Evolutionary conservation across 1,284 basidiomycete genomes (phyloP).

Genomic region (Neotropicomus parvogracilis): DNA sequence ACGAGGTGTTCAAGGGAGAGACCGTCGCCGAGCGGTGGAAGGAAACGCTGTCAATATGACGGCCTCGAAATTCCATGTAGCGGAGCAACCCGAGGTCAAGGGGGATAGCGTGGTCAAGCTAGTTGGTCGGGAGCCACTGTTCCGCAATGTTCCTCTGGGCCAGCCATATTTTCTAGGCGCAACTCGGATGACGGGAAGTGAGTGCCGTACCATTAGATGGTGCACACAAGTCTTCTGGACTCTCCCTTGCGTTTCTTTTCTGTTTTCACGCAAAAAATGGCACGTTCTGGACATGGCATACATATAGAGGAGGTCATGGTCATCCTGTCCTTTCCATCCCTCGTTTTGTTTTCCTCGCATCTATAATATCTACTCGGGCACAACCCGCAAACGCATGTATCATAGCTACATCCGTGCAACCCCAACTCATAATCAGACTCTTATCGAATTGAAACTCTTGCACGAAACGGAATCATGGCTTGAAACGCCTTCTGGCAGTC

Average conservation of each 20-base stretch:
- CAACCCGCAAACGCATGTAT: slow-evolving; percentile 10
- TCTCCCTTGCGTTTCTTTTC: neutral
- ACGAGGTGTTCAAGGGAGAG: slow-evolving; percentile 76
- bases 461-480: no score
- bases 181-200: neutral
- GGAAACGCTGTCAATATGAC: slow-evolving; percentile 43
- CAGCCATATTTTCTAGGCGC: neutral
- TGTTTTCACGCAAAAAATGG: neutral
- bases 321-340: neutral
- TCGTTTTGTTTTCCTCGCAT: neutral
- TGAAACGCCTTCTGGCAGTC: no score
- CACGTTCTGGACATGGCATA: slow-evolving; percentile 4
- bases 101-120: neutral
- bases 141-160: neutral
- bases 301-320: neutral
- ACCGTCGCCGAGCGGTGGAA: slow-evolving; percentile 63
- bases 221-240: no score
- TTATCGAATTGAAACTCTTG: no score
- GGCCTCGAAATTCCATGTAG: neutral
- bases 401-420: slow-evolving; percentile 12
- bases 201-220: no score
- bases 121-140: slow-evolving; percentile 1
- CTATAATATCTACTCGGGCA: slow-evolving; percentile 5
- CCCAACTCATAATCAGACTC: slow-evolving; percentile 21
- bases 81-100: neutral